Percentiles rank a stretch among this genome's conserved stretches.
Evolutionary conservation across 2,329 filamentous ascomycete genomes (phyloP).

Genomic region (Grosmannia serpens): DNA sequence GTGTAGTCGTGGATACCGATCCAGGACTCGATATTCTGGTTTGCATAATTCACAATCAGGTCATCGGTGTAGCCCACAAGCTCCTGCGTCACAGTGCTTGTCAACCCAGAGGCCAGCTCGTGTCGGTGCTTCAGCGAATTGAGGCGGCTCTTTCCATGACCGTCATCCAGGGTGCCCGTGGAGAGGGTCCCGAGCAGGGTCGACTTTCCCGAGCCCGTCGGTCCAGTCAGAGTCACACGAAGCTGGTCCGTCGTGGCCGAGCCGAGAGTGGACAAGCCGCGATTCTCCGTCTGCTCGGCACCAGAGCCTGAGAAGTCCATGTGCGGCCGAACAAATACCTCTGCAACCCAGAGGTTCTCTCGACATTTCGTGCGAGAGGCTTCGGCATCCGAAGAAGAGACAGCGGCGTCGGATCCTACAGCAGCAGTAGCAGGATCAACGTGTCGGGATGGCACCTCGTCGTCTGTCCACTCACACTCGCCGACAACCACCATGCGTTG

Average conservation of each 20-base stretch:
- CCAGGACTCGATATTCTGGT: conserved; percentile 83
- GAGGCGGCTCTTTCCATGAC: conserved; percentile 76
- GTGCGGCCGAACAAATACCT: conserved; percentile 76
- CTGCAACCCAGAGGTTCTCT: conserved; percentile 71
- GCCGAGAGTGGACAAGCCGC: conserved; percentile 1
- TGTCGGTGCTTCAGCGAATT: conserved; percentile 87
- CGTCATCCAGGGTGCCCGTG: conserved; percentile 82
- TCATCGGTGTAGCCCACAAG: conserved; percentile 66
- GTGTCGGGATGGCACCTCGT: not conserved
- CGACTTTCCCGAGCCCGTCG: conserved; percentile 86
- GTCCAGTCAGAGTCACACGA: conserved; percentile 75
- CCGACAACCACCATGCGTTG: conserved; percentile 76
- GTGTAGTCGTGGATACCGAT: conserved; percentile 80
- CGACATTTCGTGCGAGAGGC: conserved; percentile 17
- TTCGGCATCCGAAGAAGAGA: not conserved
- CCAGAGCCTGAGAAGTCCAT: conserved; percentile 26
- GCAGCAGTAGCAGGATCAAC: conserved; percentile 16
- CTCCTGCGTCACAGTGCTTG: conserved; percentile 90
- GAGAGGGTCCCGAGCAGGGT: conserved; percentile 80
- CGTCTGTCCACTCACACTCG: conserved; percentile 62
- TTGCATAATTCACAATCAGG: conserved; percentile 69
- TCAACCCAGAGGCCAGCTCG: conserved; percentile 83
- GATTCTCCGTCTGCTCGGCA: not conserved
- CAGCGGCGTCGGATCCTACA: conserved; percentile 1
- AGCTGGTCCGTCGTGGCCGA: conserved; percentile 53